Base-by-base conservation (phyloP, 2,329 filamentous ascomycete species). In the Alternaria solani region DNA sequence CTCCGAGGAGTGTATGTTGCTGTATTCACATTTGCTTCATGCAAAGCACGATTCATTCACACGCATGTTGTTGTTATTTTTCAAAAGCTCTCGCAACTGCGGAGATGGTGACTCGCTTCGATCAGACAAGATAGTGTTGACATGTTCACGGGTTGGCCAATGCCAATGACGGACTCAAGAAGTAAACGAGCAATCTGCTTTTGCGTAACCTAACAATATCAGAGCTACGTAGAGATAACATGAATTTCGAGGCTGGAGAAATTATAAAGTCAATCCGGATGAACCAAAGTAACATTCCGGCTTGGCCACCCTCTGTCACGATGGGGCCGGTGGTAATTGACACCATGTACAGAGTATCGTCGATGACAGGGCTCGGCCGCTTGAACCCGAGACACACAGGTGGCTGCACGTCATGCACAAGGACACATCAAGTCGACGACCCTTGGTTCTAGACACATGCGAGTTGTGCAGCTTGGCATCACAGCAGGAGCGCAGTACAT, bases 401-500 rank as follows among this genome's bases (percentile, higher is more conserved):
- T 44, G 44, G 46, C 52, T 56, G 46, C 46, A 44, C 47, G 46
- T 46, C 52, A 49, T 59, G 57, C 57, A 56, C 42, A 56, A 34
- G 57, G 46, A 51, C 51, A 56, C 48, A 30, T 38, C 25, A 32
- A 41, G 57, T 56, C 23, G 38, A 56, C 32, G 57, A 55, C 30
- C 18, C n/a, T 23, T 54, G 38, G 42, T 53, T 51, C 46, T 51
- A 56, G 39, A 56, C 52, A 34, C 32, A 49, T 59, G 57, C 57
- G 53, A 56, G 39, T 32, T 11, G 25, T 56, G 44, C 52, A 18
- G 38, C 57, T 59, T 51, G 57, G 57, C 57, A 55, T 51, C 52
- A 51, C 52, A 43, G 34, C 51, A 39, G 52, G 28, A 41, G 46
- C 46, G 52, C 57, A 49, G 41, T 55, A 42, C 44, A 56, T 51